Evolutionary conservation across 2,329 filamentous ascomycete species (phyloP).

Genomic region (Colletotrichum theobromicola): DNA sequence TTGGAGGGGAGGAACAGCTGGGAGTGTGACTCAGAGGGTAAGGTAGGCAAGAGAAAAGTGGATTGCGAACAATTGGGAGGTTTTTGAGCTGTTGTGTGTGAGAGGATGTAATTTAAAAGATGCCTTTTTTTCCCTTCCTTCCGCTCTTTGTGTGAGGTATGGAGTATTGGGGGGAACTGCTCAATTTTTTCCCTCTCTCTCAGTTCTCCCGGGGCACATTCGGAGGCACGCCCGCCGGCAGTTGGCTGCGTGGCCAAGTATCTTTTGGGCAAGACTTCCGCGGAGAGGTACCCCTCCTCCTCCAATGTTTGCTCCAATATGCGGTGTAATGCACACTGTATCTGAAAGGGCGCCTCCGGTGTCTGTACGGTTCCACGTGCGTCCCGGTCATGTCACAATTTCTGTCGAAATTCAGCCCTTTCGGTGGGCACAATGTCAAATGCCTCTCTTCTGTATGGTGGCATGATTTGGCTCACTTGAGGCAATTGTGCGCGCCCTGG

Average conservation of each 20-base stretch:
- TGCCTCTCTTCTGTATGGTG: not conserved
- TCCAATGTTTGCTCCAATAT: not conserved
- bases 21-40: conserved; percentile 10
- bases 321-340: not conserved
- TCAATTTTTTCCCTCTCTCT: not conserved
- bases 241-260: not conserved
- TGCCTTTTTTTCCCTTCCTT: not conserved
- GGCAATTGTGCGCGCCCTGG: not conserved
- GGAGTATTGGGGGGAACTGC: not conserved
- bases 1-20: not conserved
- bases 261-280: not conserved
- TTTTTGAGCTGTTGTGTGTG: not conserved
- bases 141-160: not conserved
- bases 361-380: not conserved
- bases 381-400: not conserved
- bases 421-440: not conserved
- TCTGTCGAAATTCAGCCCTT: not conserved
- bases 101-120: not conserved
- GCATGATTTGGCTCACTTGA: not conserved
- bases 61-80: not conserved
- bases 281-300: not conserved
- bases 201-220: not conserved
- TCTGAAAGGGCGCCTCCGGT: not conserved
- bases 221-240: conserved; percentile 11
- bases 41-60: not conserved